Base-by-base conservation (phyloP, 2,329 filamentous ascomycete genomes). In the Cladosporium phlei region DNA sequence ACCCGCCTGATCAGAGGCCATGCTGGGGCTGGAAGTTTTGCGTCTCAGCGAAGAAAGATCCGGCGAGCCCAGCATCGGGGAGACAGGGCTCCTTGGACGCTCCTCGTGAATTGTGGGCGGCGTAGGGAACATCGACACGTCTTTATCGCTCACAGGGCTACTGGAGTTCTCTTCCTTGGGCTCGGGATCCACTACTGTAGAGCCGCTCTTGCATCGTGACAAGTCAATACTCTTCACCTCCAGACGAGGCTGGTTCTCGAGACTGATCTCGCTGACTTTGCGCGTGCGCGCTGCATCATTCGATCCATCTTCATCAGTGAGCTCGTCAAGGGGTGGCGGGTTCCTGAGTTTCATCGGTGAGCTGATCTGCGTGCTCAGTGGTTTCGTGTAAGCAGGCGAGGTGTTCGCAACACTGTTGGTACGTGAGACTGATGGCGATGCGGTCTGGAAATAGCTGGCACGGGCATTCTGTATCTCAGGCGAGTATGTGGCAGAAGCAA, bases 201-300 rank as follows among this genome's bases (percentile, higher is more conserved):
- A 47, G 19, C 16, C 38, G 14, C 33, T 38, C 19, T 46, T 53
- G 4, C 35, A 49, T 16, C 53, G 55, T 4, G 48, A 48, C 9
- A 65, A 49, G 33, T 62, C 54, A 24, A 67, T 58, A 34, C 57
- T 63, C 43, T 58, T 55, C 33, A 66, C 42, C 32, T 61, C 49
- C 16, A 55, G 53, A 27, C 62, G 59, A n/a, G 62, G 52, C 40
- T 59, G 59, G 6, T 52, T 53, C 33, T 62, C 64, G 25, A 68
- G 62, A 7, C 58, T 64, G 2, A 62, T 55, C 14, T 60, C 42
- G 14, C 63, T 66, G 5, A 64, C 65, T 29, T 64, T 57, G 19
- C 61, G 62, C 39, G 57, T 8, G 14, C 27, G 7, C 9, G 8
- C n/a, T 3, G 32, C 24, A 21, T 27, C 33, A 34, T 47, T n/a